These are phyloP conservation scores for Cardiosporidium cionae DNA, from an alignment of 169 alveolate genomes.

Conservation along the genomic window DNA sequence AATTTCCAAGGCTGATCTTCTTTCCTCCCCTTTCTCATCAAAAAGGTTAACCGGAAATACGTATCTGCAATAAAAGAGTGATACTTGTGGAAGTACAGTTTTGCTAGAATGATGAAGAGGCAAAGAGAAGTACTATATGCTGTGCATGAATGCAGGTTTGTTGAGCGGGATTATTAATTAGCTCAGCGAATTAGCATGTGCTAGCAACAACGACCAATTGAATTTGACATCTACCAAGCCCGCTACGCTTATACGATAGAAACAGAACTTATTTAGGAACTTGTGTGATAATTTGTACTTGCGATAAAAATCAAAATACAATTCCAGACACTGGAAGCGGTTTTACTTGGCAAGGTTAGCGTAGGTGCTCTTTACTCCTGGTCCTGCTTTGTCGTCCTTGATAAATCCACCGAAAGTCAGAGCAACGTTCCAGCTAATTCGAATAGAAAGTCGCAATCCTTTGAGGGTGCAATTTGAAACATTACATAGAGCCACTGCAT, in stretches of 20 bases:
- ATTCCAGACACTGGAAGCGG: background rate
- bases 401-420: slow-evolving; percentile 28
- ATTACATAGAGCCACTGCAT: background rate
- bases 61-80: slow-evolving; percentile 5
- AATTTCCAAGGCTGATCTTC: background rate
- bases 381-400: background rate
- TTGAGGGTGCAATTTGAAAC: background rate
- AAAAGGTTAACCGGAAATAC: slow-evolving; percentile 34
- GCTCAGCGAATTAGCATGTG: background rate
- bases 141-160: background rate
- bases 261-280: background rate
- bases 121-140: background rate
- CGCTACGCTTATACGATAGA: background rate
- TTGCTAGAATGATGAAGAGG: background rate
- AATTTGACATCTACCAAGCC: background rate
- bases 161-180: background rate
- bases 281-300: background rate
- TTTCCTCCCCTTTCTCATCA: slow-evolving; percentile 6
- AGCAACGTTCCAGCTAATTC: slow-evolving; percentile 32
- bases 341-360: slow-evolving; percentile 23
- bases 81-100: background rate
- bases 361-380: slow-evolving; percentile 10
- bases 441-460: background rate
- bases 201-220: background rate
- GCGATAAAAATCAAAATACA: background rate